phyloP scores from a whole-genome alignment of 2,329 filamentous ascomycete species.

The Cladosporium phlei region DNA sequence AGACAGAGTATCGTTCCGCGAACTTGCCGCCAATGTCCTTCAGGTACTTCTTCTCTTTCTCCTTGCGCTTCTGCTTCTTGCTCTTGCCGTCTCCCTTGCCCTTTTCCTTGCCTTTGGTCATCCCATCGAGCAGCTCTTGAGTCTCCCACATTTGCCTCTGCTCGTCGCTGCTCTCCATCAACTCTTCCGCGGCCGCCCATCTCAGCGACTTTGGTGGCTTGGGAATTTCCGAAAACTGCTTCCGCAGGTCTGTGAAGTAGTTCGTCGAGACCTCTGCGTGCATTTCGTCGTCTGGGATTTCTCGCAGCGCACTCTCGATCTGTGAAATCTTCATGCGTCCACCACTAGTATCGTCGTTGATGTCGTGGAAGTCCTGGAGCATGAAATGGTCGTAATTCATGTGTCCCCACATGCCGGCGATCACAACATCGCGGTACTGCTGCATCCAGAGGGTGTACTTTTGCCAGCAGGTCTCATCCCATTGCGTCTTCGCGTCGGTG shows the following conservation, averaged over 20 bases:
- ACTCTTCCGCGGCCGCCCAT: constrained; percentile 1
- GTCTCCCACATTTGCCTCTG: constrained; percentile 5
- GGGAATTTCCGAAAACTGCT: constrained; percentile 73
- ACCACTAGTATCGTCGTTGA: constrained; percentile 55
- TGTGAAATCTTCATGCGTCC: constrained; percentile 35
- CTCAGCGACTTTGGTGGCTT: constrained; percentile 37
- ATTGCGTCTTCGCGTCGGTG: constrained; percentile 76
- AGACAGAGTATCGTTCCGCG: constrained; percentile 78
- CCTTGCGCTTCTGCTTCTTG: constrained; percentile 50
- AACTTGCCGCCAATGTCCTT: constrained; percentile 72
- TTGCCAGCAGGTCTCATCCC: constrained; percentile 98
- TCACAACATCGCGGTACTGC: constrained; percentile 85
- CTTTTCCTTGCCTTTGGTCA: constrained; percentile 13
- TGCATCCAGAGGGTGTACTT: constrained; percentile 89
- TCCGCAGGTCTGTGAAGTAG: constrained; percentile 73
- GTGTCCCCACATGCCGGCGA: constrained; percentile 77
- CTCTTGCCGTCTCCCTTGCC: constrained; percentile 34
- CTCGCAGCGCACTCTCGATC: constrained; percentile 5
- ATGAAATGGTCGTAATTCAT: constrained; percentile 99
- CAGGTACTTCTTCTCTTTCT: constrained; percentile 49
- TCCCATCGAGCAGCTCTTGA: constrained; percentile 23
- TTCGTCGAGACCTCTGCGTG: constrained; percentile 63
- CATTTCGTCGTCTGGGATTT: constrained; percentile 44
- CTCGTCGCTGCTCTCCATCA: constrained; percentile 6
- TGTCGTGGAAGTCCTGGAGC: constrained; percentile 75